Evolutionary conservation across 2,329 filamentous ascomycete species (phyloP).

Genomic region (Sclerotinia spermophila): DNA sequence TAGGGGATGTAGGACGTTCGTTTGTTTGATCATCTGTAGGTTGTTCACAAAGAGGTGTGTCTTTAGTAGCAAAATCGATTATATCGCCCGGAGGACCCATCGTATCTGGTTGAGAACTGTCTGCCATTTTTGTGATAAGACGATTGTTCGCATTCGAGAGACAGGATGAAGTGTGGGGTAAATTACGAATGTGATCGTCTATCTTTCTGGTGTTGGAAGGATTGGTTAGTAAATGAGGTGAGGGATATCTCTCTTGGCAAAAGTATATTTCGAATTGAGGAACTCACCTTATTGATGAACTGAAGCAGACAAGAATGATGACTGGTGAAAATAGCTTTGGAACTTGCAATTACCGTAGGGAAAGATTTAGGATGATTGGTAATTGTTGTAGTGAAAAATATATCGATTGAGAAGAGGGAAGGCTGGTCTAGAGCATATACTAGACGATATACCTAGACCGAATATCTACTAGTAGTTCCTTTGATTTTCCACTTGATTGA

Average conservation of each 20-base stretch:
- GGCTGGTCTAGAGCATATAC: neutral
- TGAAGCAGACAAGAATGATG: neutral
- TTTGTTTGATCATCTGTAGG: conserved; percentile 22
- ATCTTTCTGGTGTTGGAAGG: neutral
- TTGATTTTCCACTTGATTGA: neutral
- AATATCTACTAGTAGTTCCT: neutral
- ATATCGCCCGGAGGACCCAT: conserved; percentile 25
- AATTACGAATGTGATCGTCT: conserved; percentile 23
- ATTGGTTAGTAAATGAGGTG: neutral
- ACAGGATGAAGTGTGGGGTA: conserved; percentile 23
- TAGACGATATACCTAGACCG: neutral
- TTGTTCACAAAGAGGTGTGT: conserved; percentile 5
- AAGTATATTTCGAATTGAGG: neutral
- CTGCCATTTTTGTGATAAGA: conserved; percentile 1
- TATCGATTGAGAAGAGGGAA: neutral
- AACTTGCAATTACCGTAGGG: neutral
- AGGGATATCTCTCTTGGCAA: neutral
- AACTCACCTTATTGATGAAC: neutral
- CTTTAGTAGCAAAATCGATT: conserved; percentile 26
- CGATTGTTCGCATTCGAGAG: conserved; percentile 4
- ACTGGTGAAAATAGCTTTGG: neutral
- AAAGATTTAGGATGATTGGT: neutral
- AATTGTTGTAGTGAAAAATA: neutral
- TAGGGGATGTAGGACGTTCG: conserved; percentile 21
- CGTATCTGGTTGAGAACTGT: neutral